phyloP scores from a whole-genome alignment of 805 yeast genomes.

The Suhomyces sp. region DNA sequence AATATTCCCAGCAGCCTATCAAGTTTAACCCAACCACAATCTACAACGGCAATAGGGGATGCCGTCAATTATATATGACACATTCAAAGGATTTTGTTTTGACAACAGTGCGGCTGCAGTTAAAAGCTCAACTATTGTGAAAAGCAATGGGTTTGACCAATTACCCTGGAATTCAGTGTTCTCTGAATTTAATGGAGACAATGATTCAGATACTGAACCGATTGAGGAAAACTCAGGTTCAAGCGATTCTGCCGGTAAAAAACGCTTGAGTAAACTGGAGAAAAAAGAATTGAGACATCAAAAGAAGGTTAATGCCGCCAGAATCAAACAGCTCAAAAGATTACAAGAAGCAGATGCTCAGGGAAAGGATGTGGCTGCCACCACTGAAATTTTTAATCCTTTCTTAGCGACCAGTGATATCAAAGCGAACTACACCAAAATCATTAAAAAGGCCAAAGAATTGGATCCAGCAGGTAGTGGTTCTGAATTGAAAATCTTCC shows the following conservation, averaged over 20 bases:
- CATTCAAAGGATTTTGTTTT: constrained; percentile 19
- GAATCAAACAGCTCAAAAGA: constrained; percentile 17
- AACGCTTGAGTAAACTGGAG: constrained; percentile 9
- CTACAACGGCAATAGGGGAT: neutral
- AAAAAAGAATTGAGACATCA: constrained; percentile 11
- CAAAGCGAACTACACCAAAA: constrained; percentile 15
- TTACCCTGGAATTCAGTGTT: constrained; percentile 9
- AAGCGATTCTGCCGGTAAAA: constrained; percentile 1
- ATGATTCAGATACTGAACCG: no score
- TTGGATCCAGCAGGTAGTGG: constrained; percentile 5
- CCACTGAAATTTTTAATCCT: constrained; percentile 7
- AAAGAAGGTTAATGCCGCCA: constrained; percentile 19
- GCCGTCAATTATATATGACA: constrained; percentile 12
- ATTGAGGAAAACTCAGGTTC: no score
- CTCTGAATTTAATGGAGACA: no score
- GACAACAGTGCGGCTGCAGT: neutral
- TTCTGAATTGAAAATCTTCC: constrained; percentile 35
- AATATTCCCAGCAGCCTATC: no score
- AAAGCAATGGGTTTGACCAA: constrained; percentile 13
- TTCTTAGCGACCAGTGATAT: constrained; percentile 17
- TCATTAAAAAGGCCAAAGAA: constrained; percentile 11
- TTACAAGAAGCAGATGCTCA: constrained; percentile 9
- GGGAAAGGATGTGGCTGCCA: neutral
- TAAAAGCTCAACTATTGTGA: neutral
- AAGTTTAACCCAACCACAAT: no score